These are phyloP conservation scores for Mrakia hoshinonis DNA, from an alignment of 768 basidiomycete species.

Conservation along the genomic window DNA sequence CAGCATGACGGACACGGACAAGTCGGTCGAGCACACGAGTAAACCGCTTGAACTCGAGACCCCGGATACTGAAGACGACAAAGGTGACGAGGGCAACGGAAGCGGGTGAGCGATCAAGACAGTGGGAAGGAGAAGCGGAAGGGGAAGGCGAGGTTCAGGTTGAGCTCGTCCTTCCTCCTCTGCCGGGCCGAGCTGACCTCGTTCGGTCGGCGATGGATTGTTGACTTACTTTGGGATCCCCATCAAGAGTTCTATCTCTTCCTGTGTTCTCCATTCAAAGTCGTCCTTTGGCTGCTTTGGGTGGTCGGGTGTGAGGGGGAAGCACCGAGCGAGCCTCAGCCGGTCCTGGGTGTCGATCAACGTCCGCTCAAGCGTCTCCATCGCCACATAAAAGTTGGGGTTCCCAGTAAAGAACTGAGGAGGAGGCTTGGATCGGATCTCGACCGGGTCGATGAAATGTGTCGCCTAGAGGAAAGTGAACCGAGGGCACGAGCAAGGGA, in stretches of 20 bases:
- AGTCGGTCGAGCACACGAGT: neutral
- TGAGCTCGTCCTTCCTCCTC: neutral
- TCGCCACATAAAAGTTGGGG: slow-evolving; percentile 2
- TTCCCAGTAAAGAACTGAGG: slow-evolving; percentile 26
- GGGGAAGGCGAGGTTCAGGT: neutral
- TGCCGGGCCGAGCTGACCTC: neutral
- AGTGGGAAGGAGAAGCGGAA: neutral
- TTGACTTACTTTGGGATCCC: neutral
- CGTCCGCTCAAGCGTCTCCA: neutral
- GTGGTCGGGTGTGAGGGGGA: neutral
- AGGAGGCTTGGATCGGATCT: slow-evolving; percentile 23
- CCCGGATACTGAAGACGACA: neutral
- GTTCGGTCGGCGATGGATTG: neutral
- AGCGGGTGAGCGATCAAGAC: neutral
- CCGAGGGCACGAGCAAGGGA: neutral
- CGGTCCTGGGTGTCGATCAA: neutral
- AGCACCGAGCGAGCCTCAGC: neutral
- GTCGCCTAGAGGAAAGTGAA: neutral
- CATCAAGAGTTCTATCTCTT: neutral
- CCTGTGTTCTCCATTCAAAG: neutral
- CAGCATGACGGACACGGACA: neutral
- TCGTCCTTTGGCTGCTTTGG: neutral
- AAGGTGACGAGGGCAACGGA: neutral
- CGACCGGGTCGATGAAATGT: slow-evolving; percentile 14
- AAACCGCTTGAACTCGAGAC: slow-evolving; percentile 14